Evolutionary conservation across 225 moss, liverwort and hornwort species (phyloP), one percentile per base, ranked within the genome.

Genomic region (Rhytidiadelphus loreus): DNA sequence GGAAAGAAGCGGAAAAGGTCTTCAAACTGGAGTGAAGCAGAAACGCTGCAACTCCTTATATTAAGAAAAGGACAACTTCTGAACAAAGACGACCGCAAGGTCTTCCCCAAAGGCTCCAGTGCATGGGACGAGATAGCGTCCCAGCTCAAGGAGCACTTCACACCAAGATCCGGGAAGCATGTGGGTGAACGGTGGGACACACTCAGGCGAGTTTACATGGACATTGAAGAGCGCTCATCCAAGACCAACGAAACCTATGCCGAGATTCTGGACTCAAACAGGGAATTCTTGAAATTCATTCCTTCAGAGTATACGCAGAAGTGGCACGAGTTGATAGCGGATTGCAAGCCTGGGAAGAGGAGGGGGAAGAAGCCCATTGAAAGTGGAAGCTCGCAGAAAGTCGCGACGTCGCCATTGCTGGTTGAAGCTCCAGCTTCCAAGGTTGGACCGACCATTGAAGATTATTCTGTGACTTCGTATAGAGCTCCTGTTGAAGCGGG

Each of bases 141-240:
- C 28, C 93, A 92, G 66, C 87, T 93, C 19, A 87, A 89, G 48
- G 87, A 87, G 41, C 83, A 80, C 9, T 93, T 92, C 78, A 74
- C 81, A 30, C 53, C 87, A 25, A 79, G 93, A n/a, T 92, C 90
- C 9, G 93, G 92, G 56, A 93, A 93, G 89, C 93, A 93, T 65
- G 92, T 93, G 21, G 93, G 91, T 15, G 93, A 93, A 87, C 85
- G 93, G 41, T 93, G 93, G 93, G 93, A 93, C 83, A 93, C 93
- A 22, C 91, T 93, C 80, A n/a, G 93, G 56, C 91, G 92, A 25
- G 91, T 93, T 16, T 93, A 89, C 76, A 93, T 93, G 92, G 90
- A 91, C 74, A 92, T 93, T 43, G 93, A 92, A 86, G 93, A 93
- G 80, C 89, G 90, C 83, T 92, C 90, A 32, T 90, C 87, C 55